Evolutionary conservation across 345 rosid species (phyloP).

Genomic region (Capsella bursapastoris): DNA sequence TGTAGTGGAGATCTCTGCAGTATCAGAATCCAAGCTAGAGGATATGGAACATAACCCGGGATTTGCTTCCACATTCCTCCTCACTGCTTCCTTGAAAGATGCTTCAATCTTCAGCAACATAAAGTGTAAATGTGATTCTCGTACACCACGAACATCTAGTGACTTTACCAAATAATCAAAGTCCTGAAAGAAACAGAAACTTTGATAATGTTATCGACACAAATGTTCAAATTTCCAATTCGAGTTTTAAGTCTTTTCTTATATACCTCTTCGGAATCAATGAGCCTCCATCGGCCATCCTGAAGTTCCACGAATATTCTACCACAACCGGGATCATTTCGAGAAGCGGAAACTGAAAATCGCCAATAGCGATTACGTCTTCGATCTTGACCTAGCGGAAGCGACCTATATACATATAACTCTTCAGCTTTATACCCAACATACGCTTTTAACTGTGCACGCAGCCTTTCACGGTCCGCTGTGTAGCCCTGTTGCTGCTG

Average conservation of each 20-base stretch:
- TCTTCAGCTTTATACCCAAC: conserved; percentile 87
- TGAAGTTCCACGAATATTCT: conserved; percentile 81
- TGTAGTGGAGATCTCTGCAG: conserved; percentile 60
- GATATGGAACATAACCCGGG: conserved; percentile 20
- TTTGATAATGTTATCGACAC: background rate
- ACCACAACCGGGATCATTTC: conserved; percentile 84
- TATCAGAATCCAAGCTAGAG: conserved; percentile 50
- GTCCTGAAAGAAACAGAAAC: conserved; percentile 51
- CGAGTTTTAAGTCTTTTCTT: background rate
- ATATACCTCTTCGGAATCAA: conserved; percentile 77
- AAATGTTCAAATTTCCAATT: conserved; percentile 10
- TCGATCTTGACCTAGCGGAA: conserved; percentile 92
- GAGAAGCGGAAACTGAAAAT: conserved; percentile 70
- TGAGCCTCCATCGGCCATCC: conserved; percentile 79
- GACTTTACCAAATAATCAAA: conserved; percentile 66
- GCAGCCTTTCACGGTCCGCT: conserved; percentile 72
- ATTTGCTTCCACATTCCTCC: conserved; percentile 41
- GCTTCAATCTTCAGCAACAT: conserved; percentile 74
- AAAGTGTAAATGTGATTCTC: conserved; percentile 74
- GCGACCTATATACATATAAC: conserved; percentile 70
- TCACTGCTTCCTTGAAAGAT: conserved; percentile 69
- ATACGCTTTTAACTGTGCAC: conserved; percentile 70
- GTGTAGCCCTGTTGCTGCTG: conserved; percentile 69
- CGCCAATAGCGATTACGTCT: conserved; percentile 92
- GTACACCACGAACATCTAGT: conserved; percentile 80